Evolutionary conservation across 306 rosid genomes (phyloP).

Genomic region (Dryas alaskensis): DNA sequence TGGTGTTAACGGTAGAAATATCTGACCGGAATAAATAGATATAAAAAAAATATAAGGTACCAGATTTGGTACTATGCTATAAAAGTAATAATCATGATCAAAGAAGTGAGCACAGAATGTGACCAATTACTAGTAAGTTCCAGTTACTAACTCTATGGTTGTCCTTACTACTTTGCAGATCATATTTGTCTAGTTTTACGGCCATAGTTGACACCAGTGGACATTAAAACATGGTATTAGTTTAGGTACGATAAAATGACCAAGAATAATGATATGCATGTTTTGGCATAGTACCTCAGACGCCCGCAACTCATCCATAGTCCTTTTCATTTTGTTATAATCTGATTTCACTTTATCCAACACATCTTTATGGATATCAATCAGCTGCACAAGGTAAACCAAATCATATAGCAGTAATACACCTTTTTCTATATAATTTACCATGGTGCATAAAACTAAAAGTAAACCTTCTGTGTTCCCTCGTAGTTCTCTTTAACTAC

Average conservation of each 20-base stretch:
- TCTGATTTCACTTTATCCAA: constrained; percentile 64
- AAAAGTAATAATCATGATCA: not conserved
- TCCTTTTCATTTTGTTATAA: constrained; percentile 63
- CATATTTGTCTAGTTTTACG: not conserved
- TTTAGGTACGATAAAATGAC: not conserved
- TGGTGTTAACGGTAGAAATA: not conserved
- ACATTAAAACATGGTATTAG: not conserved
- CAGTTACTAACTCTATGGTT: not conserved
- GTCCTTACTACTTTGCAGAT: not conserved
- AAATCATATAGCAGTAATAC: constrained; percentile 19
- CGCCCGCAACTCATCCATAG: constrained; percentile 69
- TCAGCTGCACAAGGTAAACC: constrained; percentile 45
- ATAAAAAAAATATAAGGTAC: not conserved
- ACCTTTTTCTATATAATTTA: not conserved
- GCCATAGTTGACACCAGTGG: not conserved
- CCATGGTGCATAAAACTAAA: constrained; percentile 3
- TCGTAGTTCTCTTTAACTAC: constrained; percentile 66
- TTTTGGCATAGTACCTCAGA: constrained; percentile 61
- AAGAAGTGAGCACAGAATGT: not conserved
- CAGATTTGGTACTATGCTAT: not conserved
- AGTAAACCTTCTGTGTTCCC: constrained; percentile 63
- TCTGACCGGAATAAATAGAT: too few species aligned
- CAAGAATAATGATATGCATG: constrained; percentile 13
- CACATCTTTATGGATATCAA: constrained; percentile 60
- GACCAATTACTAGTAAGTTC: not conserved